These are phyloP conservation scores for Penicillium sp. DNA, from an alignment of 2,329 filamentous ascomycete species.

Conservation along the genomic window DNA sequence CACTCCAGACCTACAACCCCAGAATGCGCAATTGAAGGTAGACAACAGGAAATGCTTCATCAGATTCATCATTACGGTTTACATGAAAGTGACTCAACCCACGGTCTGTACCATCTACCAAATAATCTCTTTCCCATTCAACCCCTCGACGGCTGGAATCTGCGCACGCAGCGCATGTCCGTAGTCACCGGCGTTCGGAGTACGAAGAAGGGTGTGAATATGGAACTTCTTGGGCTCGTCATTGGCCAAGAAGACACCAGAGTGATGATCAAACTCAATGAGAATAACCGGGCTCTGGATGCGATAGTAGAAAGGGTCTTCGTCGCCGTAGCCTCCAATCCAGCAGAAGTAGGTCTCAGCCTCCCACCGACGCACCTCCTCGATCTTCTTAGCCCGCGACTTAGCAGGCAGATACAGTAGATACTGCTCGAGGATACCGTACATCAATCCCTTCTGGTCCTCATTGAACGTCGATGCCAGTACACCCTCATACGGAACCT, in stretches of 20 bases:
- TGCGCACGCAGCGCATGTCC: constrained; percentile 51
- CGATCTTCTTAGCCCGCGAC: constrained; percentile 53
- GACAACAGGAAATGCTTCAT: constrained; percentile 7
- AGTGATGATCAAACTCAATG: constrained; percentile 75
- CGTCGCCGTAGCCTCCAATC: constrained; percentile 62
- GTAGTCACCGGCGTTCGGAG: constrained; percentile 72
- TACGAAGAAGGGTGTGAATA: constrained; percentile 67
- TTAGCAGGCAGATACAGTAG: constrained; percentile 60
- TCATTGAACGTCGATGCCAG: constrained; percentile 43
- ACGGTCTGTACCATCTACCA: constrained; percentile 23
- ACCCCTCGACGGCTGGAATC: constrained; percentile 33
- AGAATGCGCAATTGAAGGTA: constrained; percentile 3
- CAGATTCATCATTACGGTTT: constrained; percentile 16
- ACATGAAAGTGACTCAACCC: constrained; percentile 6
- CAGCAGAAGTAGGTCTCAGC: constrained; percentile 73
- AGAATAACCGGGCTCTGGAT: constrained; percentile 71
- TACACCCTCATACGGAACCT: constrained; percentile 69
- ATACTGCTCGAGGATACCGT: constrained; percentile 59
- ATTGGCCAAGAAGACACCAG: constrained; percentile 70
- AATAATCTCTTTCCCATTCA: constrained; percentile 35
- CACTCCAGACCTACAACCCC: background rate
- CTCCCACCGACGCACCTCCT: constrained; percentile 52
- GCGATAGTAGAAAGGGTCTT: constrained; percentile 71
- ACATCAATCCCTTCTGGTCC: constrained; percentile 52
- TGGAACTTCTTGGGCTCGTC: constrained; percentile 70